Evolutionary conservation across 495 filamentous ascomycete species (phyloP), one percentile per base, ranked within the genome.

Genomic region (Zalerion maritima): DNA sequence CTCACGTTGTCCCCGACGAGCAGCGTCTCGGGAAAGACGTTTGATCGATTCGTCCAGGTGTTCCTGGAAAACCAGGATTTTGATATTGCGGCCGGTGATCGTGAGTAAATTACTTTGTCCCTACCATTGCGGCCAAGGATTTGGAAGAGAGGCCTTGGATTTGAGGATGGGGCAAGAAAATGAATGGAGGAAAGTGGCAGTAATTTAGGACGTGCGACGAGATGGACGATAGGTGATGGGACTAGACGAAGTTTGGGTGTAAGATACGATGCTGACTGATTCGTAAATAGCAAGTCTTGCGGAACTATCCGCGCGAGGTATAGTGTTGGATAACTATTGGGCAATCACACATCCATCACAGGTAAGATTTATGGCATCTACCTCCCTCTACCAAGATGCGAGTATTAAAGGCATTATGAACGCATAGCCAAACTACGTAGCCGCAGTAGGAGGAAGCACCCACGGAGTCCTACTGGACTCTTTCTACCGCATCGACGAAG

Each of bases 1-100:
- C 29, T 5, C 37, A 32, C 22, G 14, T 35, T 13, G 32, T 24
- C 12, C 8, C 7, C 4, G 32, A 38, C 5, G 29, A 21, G 11
- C 10, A 39, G 2, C 27, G 57, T 69, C n/a, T 55, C 54, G 1
- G 76, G 76, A 21, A 58, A 61, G 39, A 69, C 56, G 9, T 81
- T 80, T 45, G 63, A 81, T 49, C 58, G 71, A 6, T 69, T 81
- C 35, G 64, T 71, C 33, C 68, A 70, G 11, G 70, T 81, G 31
- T 81, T 74, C 75, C 60, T 81, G 5, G 76, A 81, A 49, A 81
- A 81, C 39, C 25, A 78, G 70, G 69, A 76, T 47, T 78, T 57
- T 29, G 50, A 52, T 15, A 62, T 64, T 38, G 60, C 67, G 22
- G 50, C 43, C 6, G 30, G 39, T 8, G 69, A 77, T 38, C 20